phyloP scores from a whole-genome alignment of 2,329 filamentous ascomycete species.

The Fusarium nurragi region DNA sequence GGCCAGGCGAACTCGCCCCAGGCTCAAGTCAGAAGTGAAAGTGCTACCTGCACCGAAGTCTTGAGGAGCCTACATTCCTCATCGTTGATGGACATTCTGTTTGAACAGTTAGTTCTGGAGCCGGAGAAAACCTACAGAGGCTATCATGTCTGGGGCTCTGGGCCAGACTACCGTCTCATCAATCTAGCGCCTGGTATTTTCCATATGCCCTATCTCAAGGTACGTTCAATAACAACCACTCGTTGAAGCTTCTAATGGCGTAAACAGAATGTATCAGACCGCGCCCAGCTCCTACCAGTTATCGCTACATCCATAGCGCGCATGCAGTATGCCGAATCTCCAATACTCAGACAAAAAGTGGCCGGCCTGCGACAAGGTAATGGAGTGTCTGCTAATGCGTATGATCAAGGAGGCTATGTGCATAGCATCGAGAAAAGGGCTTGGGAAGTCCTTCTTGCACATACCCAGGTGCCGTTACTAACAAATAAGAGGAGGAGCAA shows the following conservation, averaged over 20 bases:
- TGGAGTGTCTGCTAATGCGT: neutral
- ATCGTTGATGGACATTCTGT: constrained; percentile 29
- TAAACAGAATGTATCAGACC: constrained; percentile 41
- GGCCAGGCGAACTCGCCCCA: neutral
- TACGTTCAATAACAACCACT: constrained; percentile 13
- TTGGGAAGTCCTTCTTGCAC: constrained; percentile 42
- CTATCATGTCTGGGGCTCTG: constrained; percentile 31
- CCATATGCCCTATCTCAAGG: constrained; percentile 49
- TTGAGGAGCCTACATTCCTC: constrained; percentile 16
- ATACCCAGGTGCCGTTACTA: constrained; percentile 17
- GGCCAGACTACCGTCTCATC: constrained; percentile 37
- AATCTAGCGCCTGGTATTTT: constrained; percentile 51
- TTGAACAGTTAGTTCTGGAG: constrained; percentile 45
- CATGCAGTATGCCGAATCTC: constrained; percentile 50
- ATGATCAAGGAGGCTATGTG: neutral
- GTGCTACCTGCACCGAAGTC: neutral
- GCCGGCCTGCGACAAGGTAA: neutral
- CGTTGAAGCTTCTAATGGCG: constrained; percentile 9
- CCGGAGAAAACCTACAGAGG: constrained; percentile 34
- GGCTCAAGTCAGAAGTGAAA: neutral
- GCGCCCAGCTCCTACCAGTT: constrained; percentile 41
- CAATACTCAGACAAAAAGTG: constrained; percentile 46
- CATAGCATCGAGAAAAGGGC: constrained; percentile 27
- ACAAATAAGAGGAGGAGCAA: constrained; percentile 2
- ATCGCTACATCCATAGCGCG: constrained; percentile 47